phyloP scores from a whole-genome alignment of 352 stramenopile genomes.

The Phytophthora boehmeriae region DNA sequence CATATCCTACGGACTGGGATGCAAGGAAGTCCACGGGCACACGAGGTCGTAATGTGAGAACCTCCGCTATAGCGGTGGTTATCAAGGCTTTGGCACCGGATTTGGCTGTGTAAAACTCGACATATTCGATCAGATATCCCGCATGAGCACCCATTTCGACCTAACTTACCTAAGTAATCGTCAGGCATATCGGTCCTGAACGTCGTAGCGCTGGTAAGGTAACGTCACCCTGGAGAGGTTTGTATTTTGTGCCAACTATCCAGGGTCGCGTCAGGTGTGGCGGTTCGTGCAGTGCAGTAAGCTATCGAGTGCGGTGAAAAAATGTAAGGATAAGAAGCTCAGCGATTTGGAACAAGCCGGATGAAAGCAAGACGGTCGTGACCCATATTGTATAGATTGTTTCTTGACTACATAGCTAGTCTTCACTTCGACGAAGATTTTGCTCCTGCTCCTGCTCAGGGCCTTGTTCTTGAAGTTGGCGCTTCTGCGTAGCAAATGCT shows the following conservation, averaged over 20 bases:
- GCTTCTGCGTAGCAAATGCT: constrained; percentile 11
- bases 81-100: constrained; percentile 32
- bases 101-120: constrained; percentile 13
- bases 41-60: constrained; percentile 25
- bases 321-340: background rate
- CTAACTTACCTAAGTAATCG: constrained; percentile 5
- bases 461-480: constrained; percentile 1
- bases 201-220: background rate
- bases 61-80: constrained; percentile 18
- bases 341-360: background rate
- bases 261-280: constrained; percentile 8
- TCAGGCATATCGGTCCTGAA: constrained; percentile 1
- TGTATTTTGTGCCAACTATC: constrained; percentile 5
- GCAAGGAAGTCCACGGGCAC: constrained; percentile 28
- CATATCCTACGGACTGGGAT: constrained; percentile 18
- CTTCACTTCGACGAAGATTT: constrained; percentile 14
- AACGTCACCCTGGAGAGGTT: constrained; percentile 19
- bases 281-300: background rate
- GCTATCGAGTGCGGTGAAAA: background rate
- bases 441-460: background rate
- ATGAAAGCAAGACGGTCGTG: background rate
- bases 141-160: background rate
- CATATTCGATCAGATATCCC: background rate
- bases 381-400: constrained; percentile 7
- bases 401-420: constrained; percentile 22